Evolutionary conservation across 768 basidiomycete species (phyloP).

Genomic region (Scleroderma citrinum): DNA sequence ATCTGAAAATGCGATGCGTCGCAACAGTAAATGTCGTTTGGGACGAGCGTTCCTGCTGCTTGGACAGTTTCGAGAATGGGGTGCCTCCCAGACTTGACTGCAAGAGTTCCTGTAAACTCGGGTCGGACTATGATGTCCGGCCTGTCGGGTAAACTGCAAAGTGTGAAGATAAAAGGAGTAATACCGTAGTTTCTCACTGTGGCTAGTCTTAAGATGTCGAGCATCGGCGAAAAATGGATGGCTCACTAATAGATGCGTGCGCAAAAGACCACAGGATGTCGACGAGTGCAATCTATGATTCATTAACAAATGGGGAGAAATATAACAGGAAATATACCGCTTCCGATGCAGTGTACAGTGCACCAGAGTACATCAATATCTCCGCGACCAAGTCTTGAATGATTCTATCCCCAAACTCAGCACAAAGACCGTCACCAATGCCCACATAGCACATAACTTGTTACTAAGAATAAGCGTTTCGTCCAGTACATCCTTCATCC

Average conservation of each 20-base stretch:
- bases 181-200: conserved; percentile 46
- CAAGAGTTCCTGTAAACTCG: conserved; percentile 85
- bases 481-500: conserved; percentile 88
- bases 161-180: not conserved
- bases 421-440: not conserved
- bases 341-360: conserved; percentile 87
- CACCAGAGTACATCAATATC: conserved; percentile 67
- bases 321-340: conserved; percentile 42
- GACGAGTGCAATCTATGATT: conserved; percentile 65
- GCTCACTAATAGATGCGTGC: conserved; percentile 71
- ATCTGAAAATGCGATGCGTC: conserved; percentile 84
- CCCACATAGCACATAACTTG: conserved; percentile 38
- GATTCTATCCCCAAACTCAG: conserved; percentile 43
- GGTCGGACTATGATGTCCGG: conserved; percentile 59
- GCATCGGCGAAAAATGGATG: not conserved
- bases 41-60: conserved; percentile 61
- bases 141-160: not conserved
- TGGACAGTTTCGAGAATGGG: conserved; percentile 78
- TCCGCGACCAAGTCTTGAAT: conserved; percentile 71
- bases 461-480: conserved; percentile 86
- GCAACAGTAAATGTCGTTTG: conserved; percentile 89
- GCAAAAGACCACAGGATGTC: conserved; percentile 92
- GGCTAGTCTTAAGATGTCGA: not conserved
- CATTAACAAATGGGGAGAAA: not conserved
- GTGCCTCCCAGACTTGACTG: conserved; percentile 85